Evolutionary conservation across 352 stramenopile species (phyloP), one percentile per base, ranked within the genome.

Genomic region (Plasmopara viticola): DNA sequence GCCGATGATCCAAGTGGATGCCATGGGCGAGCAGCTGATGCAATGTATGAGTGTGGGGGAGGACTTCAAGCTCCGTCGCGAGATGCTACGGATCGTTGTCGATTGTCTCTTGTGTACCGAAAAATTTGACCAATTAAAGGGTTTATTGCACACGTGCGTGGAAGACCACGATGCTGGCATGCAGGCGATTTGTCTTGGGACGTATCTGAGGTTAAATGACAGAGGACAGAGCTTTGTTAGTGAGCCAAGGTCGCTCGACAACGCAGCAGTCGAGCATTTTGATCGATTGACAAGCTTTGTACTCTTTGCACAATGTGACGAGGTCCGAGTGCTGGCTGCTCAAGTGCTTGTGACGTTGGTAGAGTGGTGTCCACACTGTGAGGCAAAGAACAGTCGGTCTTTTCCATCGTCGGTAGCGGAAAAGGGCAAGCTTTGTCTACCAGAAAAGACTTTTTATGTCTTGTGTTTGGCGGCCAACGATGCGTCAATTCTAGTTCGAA

Each of bases 1-100:
- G 56, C 77, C 79, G 30, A 90, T 90, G 79, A 86, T 90, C 60
- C 77, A 88, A 35, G 68, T 86, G 44, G 74, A 90, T 53, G 79
- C 66, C 46, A 90, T 90, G 79, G 66, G 62, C 37, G 76, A 87
- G 64, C 79, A 90, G 63, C 70, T 90, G 38, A 82, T 78, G 68
- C 68, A 87, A 58, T 88, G 77, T 51, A 70, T 86, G 53, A 90
- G 74, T 60, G 74, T 86, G n/a, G 60, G 70, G 2, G 79, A 90
- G 41, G 79, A 90, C 51, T 87, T 84, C 20, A 87, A 86, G 60
- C 72, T 90, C 33, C 73, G 79, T 14, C 70, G 68, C 25, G 77
- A 87, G 46, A 90, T 88, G 74, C 54, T 87, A 53, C 58, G 61
- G 20, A 86, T 90, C 50, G 79, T 87, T 40, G 53, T 90, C 20